Base-by-base conservation (phyloP, 2,329 filamentous ascomycete species). In the Talaromyces sp. region DNA sequence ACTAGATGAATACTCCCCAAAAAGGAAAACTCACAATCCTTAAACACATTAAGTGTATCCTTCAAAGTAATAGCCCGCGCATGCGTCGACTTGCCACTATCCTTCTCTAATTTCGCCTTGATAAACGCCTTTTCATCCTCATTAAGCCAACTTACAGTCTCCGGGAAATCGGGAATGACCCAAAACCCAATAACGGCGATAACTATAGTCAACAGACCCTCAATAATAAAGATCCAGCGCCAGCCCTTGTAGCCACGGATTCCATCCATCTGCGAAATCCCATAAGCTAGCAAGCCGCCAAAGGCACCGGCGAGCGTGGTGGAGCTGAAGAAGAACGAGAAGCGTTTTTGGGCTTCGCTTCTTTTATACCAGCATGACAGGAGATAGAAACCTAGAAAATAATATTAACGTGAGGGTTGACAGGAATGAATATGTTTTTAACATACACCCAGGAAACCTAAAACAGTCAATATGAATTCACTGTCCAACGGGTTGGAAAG, bases 281-380 rank as follows among this genome's bases (percentile, higher is more conserved):
- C 86, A 34, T 82, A 82, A 2, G 86, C 86, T 16, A 88, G 75
- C 9, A 88, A 76, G 18, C 85, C 85, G 56, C 86, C 85, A 64
- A 88, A 88, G 1, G 85, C 85, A 53, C 85, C 85, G 1, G 86
- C 85, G 1, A 86, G 77, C 0, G 83, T 85, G 1, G 85, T 85
- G 7, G 82, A 91, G 70, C 85, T 88, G 81, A 98, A 98, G 82
- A 98, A 98, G 81, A 98, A 93, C 16, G 88, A 90, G 78, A 93
- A 97, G 33, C 95, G 87, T 70, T 92, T 91, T 76, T 98, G 94
- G 2, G 93, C 92, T 77, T 98, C 95, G 52, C 82, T 82, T 63
- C 94, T 87, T 63, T 88, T 87, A 69, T 98, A 99, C 92, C 76
- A 78, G 88, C 94, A 94, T 62, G 90, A 87, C 64, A 92, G 87